Evolutionary conservation across 2,329 filamentous ascomycete genomes (phyloP).

Genomic region (Calonectria pseudoturangicola): DNA sequence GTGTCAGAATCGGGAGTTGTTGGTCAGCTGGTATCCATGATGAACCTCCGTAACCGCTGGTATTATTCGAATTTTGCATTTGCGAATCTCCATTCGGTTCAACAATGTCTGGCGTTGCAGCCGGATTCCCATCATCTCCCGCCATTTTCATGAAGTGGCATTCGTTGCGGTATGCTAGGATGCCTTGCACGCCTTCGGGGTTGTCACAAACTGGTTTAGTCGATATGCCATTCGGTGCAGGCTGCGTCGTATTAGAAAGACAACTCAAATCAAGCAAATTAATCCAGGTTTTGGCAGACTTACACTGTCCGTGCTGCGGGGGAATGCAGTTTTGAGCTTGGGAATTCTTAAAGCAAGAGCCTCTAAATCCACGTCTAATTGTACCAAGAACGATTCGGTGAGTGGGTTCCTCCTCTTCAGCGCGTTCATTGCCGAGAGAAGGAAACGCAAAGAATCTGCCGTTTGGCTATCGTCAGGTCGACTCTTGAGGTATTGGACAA

Average conservation of each 20-base stretch:
- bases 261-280: background rate
- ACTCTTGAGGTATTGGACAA: constrained; percentile 97
- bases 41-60: constrained; percentile 56
- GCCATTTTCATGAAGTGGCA: constrained; percentile 64
- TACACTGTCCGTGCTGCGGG: constrained; percentile 72
- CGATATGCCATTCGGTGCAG: constrained; percentile 45
- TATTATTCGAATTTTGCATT: constrained; percentile 43
- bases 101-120: constrained; percentile 63
- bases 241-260: constrained; percentile 54
- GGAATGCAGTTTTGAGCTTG: constrained; percentile 73
- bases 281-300: constrained; percentile 52
- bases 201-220: constrained; percentile 59
- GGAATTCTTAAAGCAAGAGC: constrained; percentile 78
- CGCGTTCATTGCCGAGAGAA: constrained; percentile 92
- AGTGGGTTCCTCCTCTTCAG: constrained; percentile 91
- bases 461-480: constrained; percentile 89
- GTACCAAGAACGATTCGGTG: constrained; percentile 95
- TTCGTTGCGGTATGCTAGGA: constrained; percentile 66
- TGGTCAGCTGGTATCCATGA: constrained; percentile 65
- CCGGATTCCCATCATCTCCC: constrained; percentile 64
- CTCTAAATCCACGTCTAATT: constrained; percentile 93
- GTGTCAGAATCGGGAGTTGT: constrained; percentile 61
- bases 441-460: constrained; percentile 89
- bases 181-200: constrained; percentile 62
- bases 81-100: constrained; percentile 58